A percentile compares a stretch with the other conserved stretches of the same genome.
These are phyloP conservation scores for Candida vaughaniae DNA, from an alignment of 805 yeast species.

Conservation along the genomic window DNA sequence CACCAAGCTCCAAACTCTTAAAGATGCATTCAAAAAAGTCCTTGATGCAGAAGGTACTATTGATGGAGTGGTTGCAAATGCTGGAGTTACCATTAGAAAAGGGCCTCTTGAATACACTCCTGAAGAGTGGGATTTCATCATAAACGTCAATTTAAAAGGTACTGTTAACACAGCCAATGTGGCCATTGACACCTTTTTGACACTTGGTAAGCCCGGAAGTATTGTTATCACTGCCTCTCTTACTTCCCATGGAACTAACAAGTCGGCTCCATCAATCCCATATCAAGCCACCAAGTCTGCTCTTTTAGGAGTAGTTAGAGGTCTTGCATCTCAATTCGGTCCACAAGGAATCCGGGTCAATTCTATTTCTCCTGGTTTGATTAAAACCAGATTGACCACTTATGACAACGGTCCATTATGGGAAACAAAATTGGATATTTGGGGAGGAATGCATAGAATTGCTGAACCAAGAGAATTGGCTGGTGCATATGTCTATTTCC, in stretches of 20 bases:
- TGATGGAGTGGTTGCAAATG: slow-evolving; percentile 34
- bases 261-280: slow-evolving; percentile 37
- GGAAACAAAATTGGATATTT: slow-evolving; percentile 15
- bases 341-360: slow-evolving; percentile 48
- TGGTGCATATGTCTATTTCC: slow-evolving; percentile 74
- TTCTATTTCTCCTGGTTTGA: slow-evolving; percentile 42
- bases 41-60: slow-evolving; percentile 18
- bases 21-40: slow-evolving; percentile 7
- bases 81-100: slow-evolving; percentile 33
- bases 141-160: slow-evolving; percentile 28
- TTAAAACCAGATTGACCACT: slow-evolving; percentile 36
- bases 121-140: slow-evolving; percentile 24
- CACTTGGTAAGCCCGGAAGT: slow-evolving; percentile 32
- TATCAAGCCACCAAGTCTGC: slow-evolving; percentile 47
- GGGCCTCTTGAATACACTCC: slow-evolving; percentile 26
- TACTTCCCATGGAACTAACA: slow-evolving; percentile 43
- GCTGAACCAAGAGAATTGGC: slow-evolving; percentile 68
- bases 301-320: slow-evolving; percentile 37
- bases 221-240: slow-evolving; percentile 43
- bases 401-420: slow-evolving; percentile 22
- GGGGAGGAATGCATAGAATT: slow-evolving; percentile 15
- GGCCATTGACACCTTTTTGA: slow-evolving; percentile 8
- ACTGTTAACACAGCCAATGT: slow-evolving; percentile 19
- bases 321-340: slow-evolving; percentile 45
- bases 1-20: slow-evolving; percentile 7